Percentiles rank a stretch among this genome's conserved stretches.
Evolutionary conservation across 2,329 filamentous ascomycete species (phyloP).

Genomic region (Penicillium digitatum): DNA sequence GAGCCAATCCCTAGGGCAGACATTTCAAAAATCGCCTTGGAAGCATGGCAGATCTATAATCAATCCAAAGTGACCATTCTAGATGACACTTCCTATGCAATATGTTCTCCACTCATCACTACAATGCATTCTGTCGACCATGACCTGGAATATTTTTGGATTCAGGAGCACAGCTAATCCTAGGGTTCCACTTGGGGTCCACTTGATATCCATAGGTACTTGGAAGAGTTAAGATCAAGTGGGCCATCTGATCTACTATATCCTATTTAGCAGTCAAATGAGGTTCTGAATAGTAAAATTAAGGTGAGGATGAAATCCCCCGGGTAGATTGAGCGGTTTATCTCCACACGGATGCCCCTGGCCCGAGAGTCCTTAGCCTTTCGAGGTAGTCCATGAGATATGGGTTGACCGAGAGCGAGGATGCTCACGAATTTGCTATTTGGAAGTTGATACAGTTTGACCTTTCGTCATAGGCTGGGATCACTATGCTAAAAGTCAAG

Average conservation of each 20-base stretch:
- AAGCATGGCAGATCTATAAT: too few species aligned
- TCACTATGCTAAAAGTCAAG: neutral
- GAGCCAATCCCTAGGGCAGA: too few species aligned
- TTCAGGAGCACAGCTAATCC: neutral
- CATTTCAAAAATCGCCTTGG: too few species aligned
- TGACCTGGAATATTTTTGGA: neutral
- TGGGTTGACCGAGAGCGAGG: neutral
- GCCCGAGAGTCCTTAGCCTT: neutral
- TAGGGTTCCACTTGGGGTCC: neutral
- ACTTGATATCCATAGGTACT: neutral
- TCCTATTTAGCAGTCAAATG: neutral
- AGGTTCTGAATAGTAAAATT: neutral
- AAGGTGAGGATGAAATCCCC: neutral
- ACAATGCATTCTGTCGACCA: accelerated
- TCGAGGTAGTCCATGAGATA: neutral
- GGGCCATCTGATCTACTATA: neutral
- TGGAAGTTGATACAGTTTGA: neutral
- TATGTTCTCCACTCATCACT: neutral
- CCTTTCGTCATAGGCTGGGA: neutral
- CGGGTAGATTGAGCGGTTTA: neutral
- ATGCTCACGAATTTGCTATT: too few species aligned
- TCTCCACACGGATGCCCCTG: neutral
- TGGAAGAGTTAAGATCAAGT: neutral
- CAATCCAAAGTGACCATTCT: too few species aligned
- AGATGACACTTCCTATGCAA: neutral